Evolutionary conservation across 305 asterid species (phyloP).

Genomic region (Ilex paraguariensis): DNA sequence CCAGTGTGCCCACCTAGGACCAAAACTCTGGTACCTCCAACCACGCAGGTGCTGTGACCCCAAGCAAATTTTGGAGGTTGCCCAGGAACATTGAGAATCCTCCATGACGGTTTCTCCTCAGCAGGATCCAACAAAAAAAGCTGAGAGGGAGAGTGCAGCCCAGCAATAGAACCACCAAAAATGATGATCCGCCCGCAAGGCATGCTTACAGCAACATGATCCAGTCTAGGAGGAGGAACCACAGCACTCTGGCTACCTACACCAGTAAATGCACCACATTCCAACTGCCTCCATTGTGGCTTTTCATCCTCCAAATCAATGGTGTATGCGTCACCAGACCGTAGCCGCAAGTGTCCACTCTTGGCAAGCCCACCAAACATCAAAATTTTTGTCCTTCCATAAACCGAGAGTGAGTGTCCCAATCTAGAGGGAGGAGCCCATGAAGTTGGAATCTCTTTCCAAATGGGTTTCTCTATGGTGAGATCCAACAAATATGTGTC

Average conservation of each 20-base stretch:
- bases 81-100: conserved; percentile 78
- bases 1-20: conserved; percentile 95
- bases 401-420: conserved; percentile 86
- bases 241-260: conserved; percentile 66
- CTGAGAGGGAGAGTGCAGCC: conserved; percentile 91
- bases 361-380: conserved; percentile 96
- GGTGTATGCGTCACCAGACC: conserved; percentile 87
- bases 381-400: conserved; percentile 66
- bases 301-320: conserved; percentile 69
- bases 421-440: conserved; percentile 82
- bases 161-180: conserved; percentile 87
- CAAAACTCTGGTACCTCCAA: conserved; percentile 87
- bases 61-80: conserved; percentile 91
- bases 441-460: conserved; percentile 74
- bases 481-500: conserved; percentile 76
- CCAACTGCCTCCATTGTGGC: conserved; percentile 81
- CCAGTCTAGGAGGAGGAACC: conserved; percentile 85
- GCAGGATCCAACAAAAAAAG: conserved; percentile 78
- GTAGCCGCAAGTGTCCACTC: conserved; percentile 76
- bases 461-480: conserved; percentile 56
- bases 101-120: conserved; percentile 87
- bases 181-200: conserved; percentile 89
- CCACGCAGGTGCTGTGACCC: conserved; percentile 93
- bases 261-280: conserved; percentile 57
- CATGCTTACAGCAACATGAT: conserved; percentile 88